phyloP scores from a whole-genome alignment of 2,329 filamentous ascomycete species.

The Aspergillus tubingensis region DNA sequence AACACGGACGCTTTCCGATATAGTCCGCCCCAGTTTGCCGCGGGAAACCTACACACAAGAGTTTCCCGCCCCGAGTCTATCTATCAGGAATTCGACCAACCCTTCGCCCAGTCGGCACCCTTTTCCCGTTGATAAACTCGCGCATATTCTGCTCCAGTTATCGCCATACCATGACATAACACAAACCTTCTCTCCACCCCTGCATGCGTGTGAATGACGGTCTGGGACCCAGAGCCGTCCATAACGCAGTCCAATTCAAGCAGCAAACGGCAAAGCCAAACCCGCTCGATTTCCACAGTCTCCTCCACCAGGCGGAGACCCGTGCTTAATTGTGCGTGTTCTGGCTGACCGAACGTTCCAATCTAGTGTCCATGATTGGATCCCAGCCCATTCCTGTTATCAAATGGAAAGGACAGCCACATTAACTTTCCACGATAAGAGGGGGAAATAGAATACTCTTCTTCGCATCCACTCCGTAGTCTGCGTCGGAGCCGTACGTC shows the following conservation, averaged over 20 bases:
- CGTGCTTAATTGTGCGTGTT: slow-evolving; percentile 17
- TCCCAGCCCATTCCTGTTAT: slow-evolving; percentile 29
- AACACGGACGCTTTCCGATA: slow-evolving; percentile 23
- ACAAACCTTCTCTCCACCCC: slow-evolving; percentile 18
- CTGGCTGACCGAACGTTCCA: slow-evolving; percentile 11
- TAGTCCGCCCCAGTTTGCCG: slow-evolving; percentile 32
- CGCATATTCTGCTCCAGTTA: slow-evolving; percentile 22
- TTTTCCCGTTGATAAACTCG: slow-evolving; percentile 37
- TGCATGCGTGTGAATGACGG: neutral
- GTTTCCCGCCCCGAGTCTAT: slow-evolving; percentile 35
- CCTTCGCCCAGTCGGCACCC: slow-evolving; percentile 24
- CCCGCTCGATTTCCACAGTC: neutral
- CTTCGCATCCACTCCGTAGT: slow-evolving; percentile 64
- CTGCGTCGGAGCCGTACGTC: slow-evolving; percentile 62
- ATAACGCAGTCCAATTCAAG: neutral
- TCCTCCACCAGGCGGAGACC: slow-evolving; percentile 14
- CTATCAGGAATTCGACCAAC: slow-evolving; percentile 19
- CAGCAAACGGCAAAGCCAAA: neutral
- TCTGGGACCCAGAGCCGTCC: neutral
- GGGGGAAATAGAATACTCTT: slow-evolving; percentile 57
- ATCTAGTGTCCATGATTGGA: slow-evolving; percentile 11
- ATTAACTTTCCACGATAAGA: slow-evolving; percentile 42
- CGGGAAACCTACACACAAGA: slow-evolving; percentile 30
- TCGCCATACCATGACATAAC: slow-evolving; percentile 23
- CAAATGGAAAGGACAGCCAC: slow-evolving; percentile 25